A percentile compares a stretch with the other conserved stretches of the same genome.
Conservation (phyloP, 1,284 basidiomycete genomes). For the Nidula niveotomentosa region DNA sequence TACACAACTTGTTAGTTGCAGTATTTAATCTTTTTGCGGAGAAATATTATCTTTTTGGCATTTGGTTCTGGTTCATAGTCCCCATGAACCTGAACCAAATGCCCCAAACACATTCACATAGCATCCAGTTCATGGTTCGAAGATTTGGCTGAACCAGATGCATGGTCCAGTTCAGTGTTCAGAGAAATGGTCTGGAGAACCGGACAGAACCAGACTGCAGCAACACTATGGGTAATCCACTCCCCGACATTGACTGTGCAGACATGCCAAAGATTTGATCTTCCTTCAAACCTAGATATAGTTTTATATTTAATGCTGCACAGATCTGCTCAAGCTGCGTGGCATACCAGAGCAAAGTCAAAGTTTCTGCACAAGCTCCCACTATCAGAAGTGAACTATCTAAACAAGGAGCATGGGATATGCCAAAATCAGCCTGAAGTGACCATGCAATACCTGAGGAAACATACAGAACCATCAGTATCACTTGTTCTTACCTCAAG, state of each 20-base stretch:
- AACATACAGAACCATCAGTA: not conserved
- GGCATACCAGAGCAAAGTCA: slow-evolving; percentile 44
- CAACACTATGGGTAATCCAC: slow-evolving; percentile 40
- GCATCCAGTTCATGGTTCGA: not conserved
- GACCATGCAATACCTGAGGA: slow-evolving; percentile 53
- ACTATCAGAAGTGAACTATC: slow-evolving; percentile 68
- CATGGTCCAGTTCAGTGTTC: not conserved
- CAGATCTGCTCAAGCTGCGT: not conserved
- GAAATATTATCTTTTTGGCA: too few species aligned
- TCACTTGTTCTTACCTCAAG: not conserved
- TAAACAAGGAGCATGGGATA: slow-evolving; percentile 44
- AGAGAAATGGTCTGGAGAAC: not conserved
- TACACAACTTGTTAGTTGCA: too few species aligned
- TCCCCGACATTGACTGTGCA: slow-evolving; percentile 18
- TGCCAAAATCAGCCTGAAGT: slow-evolving; percentile 41
- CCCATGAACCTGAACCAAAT: not conserved
- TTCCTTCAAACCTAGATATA: slow-evolving; percentile 10
- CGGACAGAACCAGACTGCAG: not conserved
- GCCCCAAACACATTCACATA: not conserved
- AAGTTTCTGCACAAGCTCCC: slow-evolving; percentile 48
- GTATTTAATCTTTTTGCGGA: too few species aligned
- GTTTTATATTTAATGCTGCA: slow-evolving; percentile 5
- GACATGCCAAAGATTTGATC: slow-evolving; percentile 15
- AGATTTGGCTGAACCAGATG: not conserved
- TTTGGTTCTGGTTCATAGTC: not conserved